Evolutionary conservation across 768 basidiomycete genomes (phyloP).

Genomic region (Clavulina sp.): DNA sequence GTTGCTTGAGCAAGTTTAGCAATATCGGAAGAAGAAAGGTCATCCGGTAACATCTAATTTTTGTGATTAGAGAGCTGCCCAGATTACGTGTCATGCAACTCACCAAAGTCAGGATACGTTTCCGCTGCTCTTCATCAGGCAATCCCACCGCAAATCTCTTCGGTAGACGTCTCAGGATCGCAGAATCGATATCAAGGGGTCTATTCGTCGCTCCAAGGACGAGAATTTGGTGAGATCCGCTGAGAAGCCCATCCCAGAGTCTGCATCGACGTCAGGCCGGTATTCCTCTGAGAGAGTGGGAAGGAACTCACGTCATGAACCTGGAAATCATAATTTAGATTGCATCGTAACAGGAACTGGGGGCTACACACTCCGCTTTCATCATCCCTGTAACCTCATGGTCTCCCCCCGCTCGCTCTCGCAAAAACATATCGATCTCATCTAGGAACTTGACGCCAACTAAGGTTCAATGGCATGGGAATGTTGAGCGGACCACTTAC

Average conservation of each 20-base stretch:
- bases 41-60: conserved; percentile 67
- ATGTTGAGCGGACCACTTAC: too few species aligned
- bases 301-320: conserved; percentile 60
- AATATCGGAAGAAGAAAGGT: conserved; percentile 42
- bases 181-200: conserved; percentile 78
- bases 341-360: neutral
- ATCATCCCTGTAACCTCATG: conserved; percentile 99
- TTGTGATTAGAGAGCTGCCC: neutral
- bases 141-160: conserved; percentile 80
- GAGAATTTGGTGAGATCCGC: conserved; percentile 62
- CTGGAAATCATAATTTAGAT: neutral
- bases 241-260: conserved; percentile 87
- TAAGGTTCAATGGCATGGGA: too few species aligned
- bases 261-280: conserved; percentile 22
- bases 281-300: conserved; percentile 2
- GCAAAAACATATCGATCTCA: conserved; percentile 90
- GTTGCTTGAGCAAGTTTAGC: conserved; percentile 45
- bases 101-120: conserved; percentile 71
- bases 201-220: conserved; percentile 93
- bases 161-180: conserved; percentile 91
- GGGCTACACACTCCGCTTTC: conserved; percentile 47
- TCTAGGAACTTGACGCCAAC: too few species aligned
- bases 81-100: conserved; percentile 12
- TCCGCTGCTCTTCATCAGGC: conserved; percentile 59
- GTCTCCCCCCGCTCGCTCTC: conserved; percentile 72